Percentiles rank a stretch among this genome's conserved stretches.
Conservation (phyloP, 768 basidiomycete species). For the Polyporus arcularius region DNA sequence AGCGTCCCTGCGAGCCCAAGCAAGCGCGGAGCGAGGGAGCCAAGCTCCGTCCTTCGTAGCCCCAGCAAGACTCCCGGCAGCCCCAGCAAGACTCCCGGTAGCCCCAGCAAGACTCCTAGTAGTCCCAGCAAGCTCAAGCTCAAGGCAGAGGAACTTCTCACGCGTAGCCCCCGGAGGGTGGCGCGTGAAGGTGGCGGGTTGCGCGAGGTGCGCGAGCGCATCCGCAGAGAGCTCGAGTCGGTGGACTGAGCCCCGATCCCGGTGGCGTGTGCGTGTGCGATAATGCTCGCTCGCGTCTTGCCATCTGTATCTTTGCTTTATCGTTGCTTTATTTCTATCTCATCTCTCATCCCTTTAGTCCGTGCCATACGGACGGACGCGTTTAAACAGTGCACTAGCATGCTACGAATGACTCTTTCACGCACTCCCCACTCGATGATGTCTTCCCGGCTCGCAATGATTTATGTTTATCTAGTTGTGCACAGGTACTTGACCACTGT, state of each 20-base stretch:
- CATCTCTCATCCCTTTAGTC: not conserved
- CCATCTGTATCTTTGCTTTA: slow-evolving; percentile 8
- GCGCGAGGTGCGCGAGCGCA: slow-evolving; percentile 79
- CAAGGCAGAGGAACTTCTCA: slow-evolving; percentile 60
- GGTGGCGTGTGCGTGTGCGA: too few relatives aligned
- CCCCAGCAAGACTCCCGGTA: slow-evolving; percentile 13
- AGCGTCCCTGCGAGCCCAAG: slow-evolving; percentile 45
- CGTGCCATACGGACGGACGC: not conserved
- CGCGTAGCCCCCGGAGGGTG: slow-evolving; percentile 71
- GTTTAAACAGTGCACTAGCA: slow-evolving; percentile 5
- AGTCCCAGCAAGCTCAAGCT: slow-evolving; percentile 35
- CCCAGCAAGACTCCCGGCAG: slow-evolving; percentile 13
- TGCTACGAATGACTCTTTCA: slow-evolving; percentile 6
- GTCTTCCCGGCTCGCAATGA: not conserved
- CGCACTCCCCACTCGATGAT: not conserved
- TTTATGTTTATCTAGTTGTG: slow-evolving; percentile 21
- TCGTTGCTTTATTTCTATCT: not conserved
- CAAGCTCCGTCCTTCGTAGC: slow-evolving; percentile 16
- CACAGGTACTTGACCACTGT: slow-evolving; percentile 1
- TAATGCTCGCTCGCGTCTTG: not conserved
- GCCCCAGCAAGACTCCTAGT: slow-evolving; percentile 1
- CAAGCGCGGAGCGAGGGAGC: not conserved
- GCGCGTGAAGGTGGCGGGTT: slow-evolving; percentile 73
- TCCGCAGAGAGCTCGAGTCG: slow-evolving; percentile 75
- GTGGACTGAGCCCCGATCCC: slow-evolving; percentile 41